Base-by-base conservation (phyloP, 148 eudicot species). In the Rhododendron kiyosumense region DNA sequence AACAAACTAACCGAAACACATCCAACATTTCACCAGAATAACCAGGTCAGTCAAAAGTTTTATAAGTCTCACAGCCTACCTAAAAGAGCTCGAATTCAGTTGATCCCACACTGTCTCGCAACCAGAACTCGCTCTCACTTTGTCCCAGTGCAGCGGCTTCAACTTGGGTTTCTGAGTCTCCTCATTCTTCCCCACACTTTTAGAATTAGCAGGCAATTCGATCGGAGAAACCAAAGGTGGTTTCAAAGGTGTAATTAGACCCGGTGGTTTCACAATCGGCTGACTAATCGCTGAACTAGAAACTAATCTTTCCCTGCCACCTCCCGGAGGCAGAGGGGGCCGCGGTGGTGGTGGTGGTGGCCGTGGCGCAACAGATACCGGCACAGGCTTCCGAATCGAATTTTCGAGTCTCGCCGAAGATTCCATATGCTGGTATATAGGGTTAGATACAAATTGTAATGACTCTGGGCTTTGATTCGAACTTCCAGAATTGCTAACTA, bases 21-120 rank as follows among this genome's bases (percentile, higher is more conserved):
- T 63, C 30, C 8, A 63, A 24, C 26, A n/a, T 63, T 22, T 24
- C 0, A 63, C 30, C 69, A 59, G 67, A 59, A 59, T 59, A 59
- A 51, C 17, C 15, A 59, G 10, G 24, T 59, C 67, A 59, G 24
- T 22, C 67, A 59, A 7, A 59, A 59, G 67, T 59, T 59, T 6
- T 32, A 32, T 46, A 54, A 83, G 24, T 28, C 75, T 38, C 28
- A 20, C 24, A 65, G 78, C 88, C 77, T 94, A 96, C 99, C 92
- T 95, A 89, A 97, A 97, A 10, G 99, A 97, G 93, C 98, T 97
- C 24, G 94, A 95, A 88, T 88, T 93, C 41, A 97, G 92, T 76
- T 97, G 98, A 93, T 97, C 99, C 99, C 99, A 97, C 89, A 95
- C 99, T 94, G 92, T 97, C 85, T 95, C 96, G 46, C 93, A 91